Evolutionary conservation across 192 early-diverging fungal genomes (phyloP), one percentile per base, ranked within the genome.

Genomic region (Backusella westeae): DNA sequence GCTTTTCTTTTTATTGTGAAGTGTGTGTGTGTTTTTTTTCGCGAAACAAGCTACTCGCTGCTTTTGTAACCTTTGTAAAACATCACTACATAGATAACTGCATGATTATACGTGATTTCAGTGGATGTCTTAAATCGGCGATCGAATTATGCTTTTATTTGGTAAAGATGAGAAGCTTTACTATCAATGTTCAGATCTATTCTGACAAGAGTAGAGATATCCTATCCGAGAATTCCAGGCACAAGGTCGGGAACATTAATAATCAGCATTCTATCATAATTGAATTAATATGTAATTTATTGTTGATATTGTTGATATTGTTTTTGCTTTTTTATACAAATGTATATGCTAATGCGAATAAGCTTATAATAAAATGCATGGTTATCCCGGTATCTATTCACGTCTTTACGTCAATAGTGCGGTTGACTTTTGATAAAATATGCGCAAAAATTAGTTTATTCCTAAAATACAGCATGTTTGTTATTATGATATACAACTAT

Each of bases 11-110:
- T 29, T 29, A 63, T 10, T 63, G 8, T 9, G 56, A 29, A 29
- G 21, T 29, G 7, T 12, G 10, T 29, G 38, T 39, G 38, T 38
- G 38, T 29, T 12, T 10, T 26, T 59, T n/a, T 21, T 53, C 10
- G 56, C 26, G n/a, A n/a, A 63, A 29, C 21, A 26, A 26, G 9
- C 21, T 29, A 12, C 10, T 9, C 9, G 23, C 8, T 49, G 8
- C 3, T 63, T 63, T 63, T 63, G 56, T 63, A 63, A 63, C 56
- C 56, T 63, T 63, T 63, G 56, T 63, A 26, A 29, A 63, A 63
- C 56, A 63, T 63, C 49, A 19, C 49, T 29, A 26, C 23, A 29
- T 3, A 29, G 2, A 29, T 29, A 29, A 26, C 26, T 63, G 56
- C 56, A 63, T 63, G 56, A 63, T 63, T 63, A 1, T 29, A 63